A percentile compares a stretch with the other conserved stretches of the same genome.
Evolutionary conservation across 106 monocot species (phyloP).

Genomic region (Dactylorhiza incarnata): DNA sequence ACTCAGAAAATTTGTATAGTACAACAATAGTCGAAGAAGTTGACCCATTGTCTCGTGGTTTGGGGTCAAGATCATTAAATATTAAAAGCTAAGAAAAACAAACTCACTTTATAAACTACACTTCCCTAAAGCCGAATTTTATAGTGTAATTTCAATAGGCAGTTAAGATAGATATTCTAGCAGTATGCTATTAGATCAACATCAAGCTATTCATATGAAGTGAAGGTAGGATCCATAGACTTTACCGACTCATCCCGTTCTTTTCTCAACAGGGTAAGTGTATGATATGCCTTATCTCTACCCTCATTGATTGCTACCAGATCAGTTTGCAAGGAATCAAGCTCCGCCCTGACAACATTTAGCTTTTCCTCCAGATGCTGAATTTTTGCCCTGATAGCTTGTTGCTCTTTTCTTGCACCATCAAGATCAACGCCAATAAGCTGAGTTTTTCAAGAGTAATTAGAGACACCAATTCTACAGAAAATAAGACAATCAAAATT

Average conservation of each 20-base stretch:
- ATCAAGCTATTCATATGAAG: not conserved
- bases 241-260: conserved; percentile 46
- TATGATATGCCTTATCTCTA: conserved; percentile 61
- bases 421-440: conserved; percentile 64
- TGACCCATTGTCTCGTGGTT: not conserved
- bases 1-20: not conserved
- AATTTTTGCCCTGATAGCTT: conserved; percentile 49
- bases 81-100: not conserved
- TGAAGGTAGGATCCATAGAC: not conserved
- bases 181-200: not conserved
- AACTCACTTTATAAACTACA: not conserved
- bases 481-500: not conserved
- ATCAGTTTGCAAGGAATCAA: conserved; percentile 49
- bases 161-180: not conserved
- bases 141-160: not conserved
- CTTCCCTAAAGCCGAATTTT: not conserved
- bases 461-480: not conserved
- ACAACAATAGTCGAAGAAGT: not conserved
- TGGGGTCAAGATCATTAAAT: not conserved
- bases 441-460: conserved; percentile 25
- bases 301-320: conserved; percentile 28
- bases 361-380: conserved; percentile 59
- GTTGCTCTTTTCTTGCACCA: conserved; percentile 67
- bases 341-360: conserved; percentile 39
- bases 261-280: conserved; percentile 36